Evolutionary conservation across 768 basidiomycete species (phyloP), one percentile per base, ranked within the genome.

Genomic region (Coprinopsis marcescibilis): DNA sequence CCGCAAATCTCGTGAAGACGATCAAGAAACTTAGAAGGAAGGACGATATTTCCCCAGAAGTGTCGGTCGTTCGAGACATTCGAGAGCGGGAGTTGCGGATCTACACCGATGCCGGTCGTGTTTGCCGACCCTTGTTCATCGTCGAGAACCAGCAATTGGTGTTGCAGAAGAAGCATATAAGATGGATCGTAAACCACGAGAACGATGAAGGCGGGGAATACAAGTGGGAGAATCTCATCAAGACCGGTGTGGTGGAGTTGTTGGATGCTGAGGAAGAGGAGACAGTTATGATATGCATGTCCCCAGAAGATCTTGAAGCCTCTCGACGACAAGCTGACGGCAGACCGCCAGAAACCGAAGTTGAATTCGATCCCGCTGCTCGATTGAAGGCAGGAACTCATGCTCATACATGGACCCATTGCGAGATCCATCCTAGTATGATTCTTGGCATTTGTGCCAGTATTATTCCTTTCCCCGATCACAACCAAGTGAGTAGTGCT

Each of bases 251-350:
- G 34, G 79, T 99, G 50, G 96, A 99, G 67, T 71, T 96, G 39
- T 68, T 99, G 60, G 96, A 99, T 65, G 95, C 96, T 0, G 96
- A 98, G 62, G 96, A 99, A 65, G 96, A 99, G 69, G 96, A 99
- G 64, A 97, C 95, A 0, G 93, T 97, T 46, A 95, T 99, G 89
- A 99, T 99, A 52, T 92, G 90, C 44, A 99, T 99, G 96, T 92
- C 90, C 2, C 87, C 91, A 2, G 92, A 97, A 58, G 96, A 98
- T 63, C 65, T 99, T 44, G 91, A 96, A 64, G 83, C 80, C 52
- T 89, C 89, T 11, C 72, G 90, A 45, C 57, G 83, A 48, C 77
- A 81, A 58, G 74, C 80, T 52, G 72, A 70, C 35, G 80, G 83
- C 26, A 60, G 77, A 43, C 70, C 78, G 21, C 70, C 73, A 33